Conservation (phyloP, 768 basidiomycete genomes). For the Asterophora lycoperdoides region DNA sequence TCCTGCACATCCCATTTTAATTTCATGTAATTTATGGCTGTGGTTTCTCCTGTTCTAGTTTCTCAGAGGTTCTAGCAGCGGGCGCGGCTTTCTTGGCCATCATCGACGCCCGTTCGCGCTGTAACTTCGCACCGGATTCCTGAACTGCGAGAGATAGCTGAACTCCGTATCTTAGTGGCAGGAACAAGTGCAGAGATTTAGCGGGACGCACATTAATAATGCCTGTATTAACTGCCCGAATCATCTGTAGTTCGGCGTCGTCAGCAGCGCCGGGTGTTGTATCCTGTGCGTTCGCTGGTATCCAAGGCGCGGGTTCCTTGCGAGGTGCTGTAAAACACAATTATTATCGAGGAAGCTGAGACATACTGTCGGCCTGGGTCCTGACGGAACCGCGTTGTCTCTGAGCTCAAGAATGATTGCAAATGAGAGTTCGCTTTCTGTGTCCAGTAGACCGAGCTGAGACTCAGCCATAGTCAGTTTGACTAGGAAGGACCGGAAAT, state of each 20-base stretch:
- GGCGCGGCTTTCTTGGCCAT: constrained; percentile 8
- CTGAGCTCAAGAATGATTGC: constrained; percentile 78
- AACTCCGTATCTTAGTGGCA: neutral
- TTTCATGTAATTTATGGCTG: constrained; percentile 5
- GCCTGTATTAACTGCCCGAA: constrained; percentile 80
- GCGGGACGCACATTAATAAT: constrained; percentile 63
- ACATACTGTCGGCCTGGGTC: constrained; percentile 42
- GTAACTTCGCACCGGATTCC: constrained; percentile 71
- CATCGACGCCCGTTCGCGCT: constrained; percentile 28
- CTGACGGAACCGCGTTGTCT: constrained; percentile 57
- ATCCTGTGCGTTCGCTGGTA: constrained; percentile 65
- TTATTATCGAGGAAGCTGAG: neutral
- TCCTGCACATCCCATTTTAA: constrained; percentile 1
- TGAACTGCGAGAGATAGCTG: constrained; percentile 77
- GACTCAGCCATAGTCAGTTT: constrained; percentile 78
- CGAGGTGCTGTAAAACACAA: neutral
- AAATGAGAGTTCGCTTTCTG: constrained; percentile 68
- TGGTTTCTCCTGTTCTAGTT: neutral
- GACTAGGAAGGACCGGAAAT: constrained; percentile 79
- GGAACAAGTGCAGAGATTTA: neutral
- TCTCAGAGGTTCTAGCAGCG: neutral
- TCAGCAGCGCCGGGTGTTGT: constrained; percentile 67
- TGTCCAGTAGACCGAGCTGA: constrained; percentile 55
- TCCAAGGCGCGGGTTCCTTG: constrained; percentile 74
- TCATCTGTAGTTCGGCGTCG: constrained; percentile 64